phyloP scores from a whole-genome alignment of 2,329 filamentous ascomycete genomes.

The Byssoonygena ceratinophila region DNA sequence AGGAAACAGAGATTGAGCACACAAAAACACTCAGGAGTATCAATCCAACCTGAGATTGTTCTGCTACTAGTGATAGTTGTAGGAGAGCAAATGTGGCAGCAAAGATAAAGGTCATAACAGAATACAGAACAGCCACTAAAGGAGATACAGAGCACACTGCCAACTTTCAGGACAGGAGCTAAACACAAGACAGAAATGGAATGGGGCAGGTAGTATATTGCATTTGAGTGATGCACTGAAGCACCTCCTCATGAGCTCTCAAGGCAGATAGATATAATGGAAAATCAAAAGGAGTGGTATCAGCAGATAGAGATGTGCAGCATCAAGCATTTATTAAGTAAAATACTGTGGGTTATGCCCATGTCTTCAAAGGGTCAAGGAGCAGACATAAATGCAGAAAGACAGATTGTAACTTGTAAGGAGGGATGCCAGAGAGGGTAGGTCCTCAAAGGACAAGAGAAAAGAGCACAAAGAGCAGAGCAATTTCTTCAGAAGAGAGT shows the following conservation, averaged over 20 bases:
- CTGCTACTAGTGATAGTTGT: not conserved
- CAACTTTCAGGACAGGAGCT: not conserved
- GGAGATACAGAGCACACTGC: not conserved
- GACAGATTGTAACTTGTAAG: not conserved
- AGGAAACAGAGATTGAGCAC: too few species aligned
- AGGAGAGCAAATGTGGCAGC: not conserved
- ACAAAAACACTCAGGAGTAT: not conserved
- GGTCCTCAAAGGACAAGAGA: not conserved
- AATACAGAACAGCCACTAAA: not conserved
- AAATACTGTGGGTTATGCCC: not conserved
- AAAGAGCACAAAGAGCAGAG: not conserved
- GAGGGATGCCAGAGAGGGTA: not conserved
- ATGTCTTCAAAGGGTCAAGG: not conserved
- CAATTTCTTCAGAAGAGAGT: not conserved
- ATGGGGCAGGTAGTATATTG: not conserved
- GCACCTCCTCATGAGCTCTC: not conserved
- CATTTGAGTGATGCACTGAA: not conserved
- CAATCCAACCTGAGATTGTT: not conserved
- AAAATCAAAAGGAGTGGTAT: not conserved
- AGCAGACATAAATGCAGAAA: not conserved
- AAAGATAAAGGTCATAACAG: not conserved
- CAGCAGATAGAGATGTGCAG: not conserved
- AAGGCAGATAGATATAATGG: not conserved
- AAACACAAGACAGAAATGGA: not conserved
- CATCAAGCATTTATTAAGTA: not conserved